A percentile compares a stretch with the other conserved stretches of the same genome.
Conservation (phyloP, 495 filamentous ascomycete species). For the Podospora sp. region DNA sequence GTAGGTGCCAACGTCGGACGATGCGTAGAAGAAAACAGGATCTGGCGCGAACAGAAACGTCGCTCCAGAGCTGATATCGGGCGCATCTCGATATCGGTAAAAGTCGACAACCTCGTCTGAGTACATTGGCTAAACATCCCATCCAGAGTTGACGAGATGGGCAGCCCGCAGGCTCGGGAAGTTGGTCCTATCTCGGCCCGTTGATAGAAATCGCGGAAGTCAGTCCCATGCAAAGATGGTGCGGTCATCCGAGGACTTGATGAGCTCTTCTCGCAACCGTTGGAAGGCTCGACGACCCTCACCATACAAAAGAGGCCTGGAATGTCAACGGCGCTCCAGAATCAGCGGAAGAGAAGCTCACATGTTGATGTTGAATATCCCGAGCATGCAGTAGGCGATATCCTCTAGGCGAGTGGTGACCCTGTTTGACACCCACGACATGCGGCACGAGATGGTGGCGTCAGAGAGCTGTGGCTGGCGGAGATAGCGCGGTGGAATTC, state of each 20-base stretch:
- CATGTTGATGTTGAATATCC: slow-evolving; percentile 9
- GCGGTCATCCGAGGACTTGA: neutral
- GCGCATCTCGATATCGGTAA: neutral
- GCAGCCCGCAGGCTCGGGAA: neutral
- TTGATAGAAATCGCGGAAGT: neutral
- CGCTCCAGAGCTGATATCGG: neutral
- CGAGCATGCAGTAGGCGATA: slow-evolving; percentile 14
- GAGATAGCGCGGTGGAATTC: neutral
- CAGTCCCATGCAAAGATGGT: slow-evolving; percentile 12
- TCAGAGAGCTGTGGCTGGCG: neutral
- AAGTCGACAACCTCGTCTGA: neutral
- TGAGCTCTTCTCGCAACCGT: slow-evolving; percentile 6
- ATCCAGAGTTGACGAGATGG: neutral
- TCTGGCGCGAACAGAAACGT: slow-evolving; percentile 5
- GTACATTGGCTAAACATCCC: slow-evolving; percentile 3
- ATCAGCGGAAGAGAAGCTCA: neutral
- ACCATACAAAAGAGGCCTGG: slow-evolving; percentile 11
- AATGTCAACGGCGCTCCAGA: neutral
- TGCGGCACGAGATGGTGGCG: slow-evolving; percentile 5
- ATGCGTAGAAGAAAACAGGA: slow-evolving; percentile 5
- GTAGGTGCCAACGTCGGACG: neutral
- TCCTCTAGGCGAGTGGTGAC: slow-evolving; percentile 14
- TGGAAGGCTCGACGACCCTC: slow-evolving; percentile 10
- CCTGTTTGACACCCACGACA: slow-evolving; percentile 10
- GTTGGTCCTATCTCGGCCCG: neutral